phyloP scores from a whole-genome alignment of 768 basidiomycete genomes.

The Galerina sulciceps region DNA sequence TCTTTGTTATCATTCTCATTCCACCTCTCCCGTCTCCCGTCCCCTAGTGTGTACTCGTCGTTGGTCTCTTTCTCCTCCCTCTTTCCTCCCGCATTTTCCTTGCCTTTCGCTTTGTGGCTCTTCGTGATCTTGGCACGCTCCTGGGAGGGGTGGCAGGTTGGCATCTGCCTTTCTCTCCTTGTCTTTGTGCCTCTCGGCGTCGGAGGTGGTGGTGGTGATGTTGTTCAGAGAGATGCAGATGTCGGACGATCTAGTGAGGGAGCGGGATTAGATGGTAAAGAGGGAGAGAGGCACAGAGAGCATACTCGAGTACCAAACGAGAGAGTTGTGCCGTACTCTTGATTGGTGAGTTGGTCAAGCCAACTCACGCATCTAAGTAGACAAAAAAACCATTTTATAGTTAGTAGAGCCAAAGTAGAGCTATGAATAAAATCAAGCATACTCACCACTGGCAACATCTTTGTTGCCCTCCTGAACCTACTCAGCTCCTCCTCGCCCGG shows the following conservation, averaged over 20 bases:
- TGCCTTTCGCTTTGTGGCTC: conserved; percentile 24
- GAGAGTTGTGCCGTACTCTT: conserved; percentile 60
- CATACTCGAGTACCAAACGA: conserved; percentile 69
- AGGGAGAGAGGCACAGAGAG: conserved; percentile 1
- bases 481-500: conserved; percentile 48
- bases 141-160: conserved; percentile 36
- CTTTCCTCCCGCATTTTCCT: conserved; percentile 9
- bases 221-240: conserved; percentile 54
- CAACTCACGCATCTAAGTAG: conserved; percentile 61
- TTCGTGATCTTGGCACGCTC: conserved; percentile 38
- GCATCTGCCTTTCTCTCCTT: conserved; percentile 8
- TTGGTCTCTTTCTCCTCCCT: conserved; percentile 9
- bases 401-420: not conserved
- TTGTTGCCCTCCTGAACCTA: conserved; percentile 53
- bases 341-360: conserved; percentile 57
- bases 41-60: conserved; percentile 26
- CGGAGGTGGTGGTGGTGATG: conserved; percentile 47
- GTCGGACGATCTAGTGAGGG: conserved; percentile 53
- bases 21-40: conserved; percentile 17
- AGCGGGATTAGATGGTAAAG: not conserved
- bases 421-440: not conserved
- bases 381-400: no score
- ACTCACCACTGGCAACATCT: conserved; percentile 62
- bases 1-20: conserved; percentile 36
- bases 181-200: conserved; percentile 36